Conservation (phyloP, 371 early-diverging fungal genomes). For the Mucor piriformis region DNA sequence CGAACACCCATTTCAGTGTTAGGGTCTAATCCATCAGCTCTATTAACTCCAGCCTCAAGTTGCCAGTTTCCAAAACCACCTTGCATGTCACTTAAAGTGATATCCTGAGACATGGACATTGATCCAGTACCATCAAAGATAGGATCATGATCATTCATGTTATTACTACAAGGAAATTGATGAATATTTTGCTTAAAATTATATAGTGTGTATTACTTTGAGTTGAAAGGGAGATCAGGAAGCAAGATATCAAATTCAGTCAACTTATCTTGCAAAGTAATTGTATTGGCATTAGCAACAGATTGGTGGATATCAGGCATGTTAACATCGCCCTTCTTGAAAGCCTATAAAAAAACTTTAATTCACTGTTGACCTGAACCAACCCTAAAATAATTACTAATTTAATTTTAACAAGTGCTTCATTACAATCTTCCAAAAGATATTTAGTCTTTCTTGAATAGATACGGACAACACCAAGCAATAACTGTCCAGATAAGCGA, state of each 20-base stretch:
- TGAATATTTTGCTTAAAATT: not conserved
- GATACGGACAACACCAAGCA: constrained; percentile 95
- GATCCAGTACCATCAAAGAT: constrained; percentile 33
- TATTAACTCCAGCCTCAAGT: constrained; percentile 20
- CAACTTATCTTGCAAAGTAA: constrained; percentile 85
- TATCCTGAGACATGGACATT: constrained; percentile 59
- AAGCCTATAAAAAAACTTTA: constrained; percentile 58
- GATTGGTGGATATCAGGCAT: constrained; percentile 76
- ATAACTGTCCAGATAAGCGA: constrained; percentile 94
- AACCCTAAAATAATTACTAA: constrained; percentile 53
- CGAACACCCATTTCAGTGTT: constrained; percentile 35
- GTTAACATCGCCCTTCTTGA: constrained; percentile 86
- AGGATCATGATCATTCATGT: constrained; percentile 22
- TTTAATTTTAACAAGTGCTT: constrained; percentile 93
- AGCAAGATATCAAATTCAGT: constrained; percentile 91
- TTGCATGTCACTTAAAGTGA: constrained; percentile 53
- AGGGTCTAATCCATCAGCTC: no score
- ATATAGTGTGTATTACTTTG: constrained; percentile 15
- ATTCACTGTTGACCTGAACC: not conserved
- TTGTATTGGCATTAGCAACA: constrained; percentile 75
- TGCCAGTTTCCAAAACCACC: constrained; percentile 17
- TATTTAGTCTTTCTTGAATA: constrained; percentile 97
- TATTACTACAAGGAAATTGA: not conserved
- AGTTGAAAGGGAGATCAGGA: constrained; percentile 72
- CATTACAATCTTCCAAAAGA: constrained; percentile 96